Conservation (phyloP, 1,284 basidiomycete genomes). For the Athelia psychrophila region DNA sequence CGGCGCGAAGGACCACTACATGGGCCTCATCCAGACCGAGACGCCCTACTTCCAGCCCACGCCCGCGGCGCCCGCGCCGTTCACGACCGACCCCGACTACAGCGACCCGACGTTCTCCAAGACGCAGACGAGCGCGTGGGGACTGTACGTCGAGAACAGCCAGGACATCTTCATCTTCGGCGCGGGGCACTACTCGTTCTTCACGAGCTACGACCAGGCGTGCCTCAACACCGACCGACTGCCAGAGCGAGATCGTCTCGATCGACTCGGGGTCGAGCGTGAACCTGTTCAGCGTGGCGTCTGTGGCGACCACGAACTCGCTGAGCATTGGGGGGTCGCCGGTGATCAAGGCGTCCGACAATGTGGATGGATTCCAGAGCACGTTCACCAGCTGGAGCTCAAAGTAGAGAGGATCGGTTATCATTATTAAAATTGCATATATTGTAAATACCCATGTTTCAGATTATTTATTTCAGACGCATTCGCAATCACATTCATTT, state of each 20-base stretch:
- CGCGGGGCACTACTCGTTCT: constrained; percentile 58
- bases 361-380: constrained; percentile 53
- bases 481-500: too few species aligned
- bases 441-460: too few species aligned
- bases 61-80: constrained; percentile 57
- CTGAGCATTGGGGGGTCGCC: constrained; percentile 44
- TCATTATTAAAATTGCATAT: too few species aligned
- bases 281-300: constrained; percentile 52
- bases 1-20: constrained; percentile 64
- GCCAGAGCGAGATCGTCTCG: constrained; percentile 50
- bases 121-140: constrained; percentile 50
- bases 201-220: constrained; percentile 46
- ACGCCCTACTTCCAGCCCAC: constrained; percentile 66
- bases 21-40: constrained; percentile 73
- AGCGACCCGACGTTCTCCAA: constrained; percentile 51
- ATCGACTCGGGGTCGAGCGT: constrained; percentile 43
- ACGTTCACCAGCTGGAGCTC: constrained; percentile 40
- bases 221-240: constrained; percentile 45
- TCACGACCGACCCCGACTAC: constrained; percentile 42
- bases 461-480: too few species aligned
- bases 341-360: constrained; percentile 40
- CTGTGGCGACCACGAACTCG: constrained; percentile 49
- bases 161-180: constrained; percentile 64
- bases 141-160: constrained; percentile 49
- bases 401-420: too few species aligned